phyloP scores from a whole-genome alignment of 257 asterid species.

The Avicennia marina region DNA sequence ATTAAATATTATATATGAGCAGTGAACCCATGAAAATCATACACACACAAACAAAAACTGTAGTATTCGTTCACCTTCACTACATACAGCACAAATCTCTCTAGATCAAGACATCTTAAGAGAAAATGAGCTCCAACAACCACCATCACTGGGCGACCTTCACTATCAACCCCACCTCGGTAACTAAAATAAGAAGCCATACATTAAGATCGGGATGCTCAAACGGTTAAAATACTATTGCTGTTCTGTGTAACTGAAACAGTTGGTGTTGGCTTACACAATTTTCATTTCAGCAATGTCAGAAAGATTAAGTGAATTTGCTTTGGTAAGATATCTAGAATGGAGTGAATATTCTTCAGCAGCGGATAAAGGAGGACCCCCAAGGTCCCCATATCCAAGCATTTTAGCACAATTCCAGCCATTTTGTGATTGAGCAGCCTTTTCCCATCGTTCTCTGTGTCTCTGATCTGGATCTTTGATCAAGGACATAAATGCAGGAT shows the following conservation, averaged over 20 bases:
- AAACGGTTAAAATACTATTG: not conserved
- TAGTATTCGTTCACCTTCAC: constrained; percentile 48
- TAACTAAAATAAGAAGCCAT: constrained; percentile 36
- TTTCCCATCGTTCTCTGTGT: constrained; percentile 71
- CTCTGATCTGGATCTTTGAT: constrained; percentile 77
- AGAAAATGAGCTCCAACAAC: constrained; percentile 84
- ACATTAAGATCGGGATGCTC: constrained; percentile 3
- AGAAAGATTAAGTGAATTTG: constrained; percentile 64
- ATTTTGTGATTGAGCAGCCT: constrained; percentile 58
- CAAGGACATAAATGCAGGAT: constrained; percentile 79
- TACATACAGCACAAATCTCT: constrained; percentile 53
- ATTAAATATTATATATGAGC: not conserved
- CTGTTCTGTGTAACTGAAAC: not conserved
- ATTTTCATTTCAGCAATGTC: constrained; percentile 79
- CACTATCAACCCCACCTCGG: constrained; percentile 76
- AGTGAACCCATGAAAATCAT: not conserved
- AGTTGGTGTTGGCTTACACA: constrained; percentile 49
- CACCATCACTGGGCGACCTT: constrained; percentile 76
- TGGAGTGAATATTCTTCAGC: constrained; percentile 80
- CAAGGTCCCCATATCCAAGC: constrained; percentile 75
- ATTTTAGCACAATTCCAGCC: constrained; percentile 53
- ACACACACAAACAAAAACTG: constrained; percentile 7
- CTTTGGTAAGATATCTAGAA: constrained; percentile 75
- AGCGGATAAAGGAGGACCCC: constrained; percentile 63
- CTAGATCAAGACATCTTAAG: constrained; percentile 69